Evolutionary conservation across 2,329 filamentous ascomycete species (phyloP).

Genomic region (Elsinoe fawcettii): DNA sequence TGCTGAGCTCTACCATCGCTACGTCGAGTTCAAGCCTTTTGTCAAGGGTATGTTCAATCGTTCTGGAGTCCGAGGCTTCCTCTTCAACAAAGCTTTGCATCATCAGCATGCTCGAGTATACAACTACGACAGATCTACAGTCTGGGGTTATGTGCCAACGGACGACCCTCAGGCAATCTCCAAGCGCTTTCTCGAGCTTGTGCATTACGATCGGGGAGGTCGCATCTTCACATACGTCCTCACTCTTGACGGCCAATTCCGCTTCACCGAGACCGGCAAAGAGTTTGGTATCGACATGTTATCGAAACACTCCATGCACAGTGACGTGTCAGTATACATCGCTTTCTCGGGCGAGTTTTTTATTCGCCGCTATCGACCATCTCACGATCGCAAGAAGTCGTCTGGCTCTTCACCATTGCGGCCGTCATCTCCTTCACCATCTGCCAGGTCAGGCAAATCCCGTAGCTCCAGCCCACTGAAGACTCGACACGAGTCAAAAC

Average conservation of each 20-base stretch:
- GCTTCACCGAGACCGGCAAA: slow-evolving; percentile 92
- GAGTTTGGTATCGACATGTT: slow-evolving; percentile 91
- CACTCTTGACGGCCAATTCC: slow-evolving; percentile 75
- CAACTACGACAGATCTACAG: slow-evolving; percentile 71
- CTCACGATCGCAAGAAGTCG: not conserved
- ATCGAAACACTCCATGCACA: slow-evolving; percentile 96
- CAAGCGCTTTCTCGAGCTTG: slow-evolving; percentile 74
- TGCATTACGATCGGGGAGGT: slow-evolving; percentile 76
- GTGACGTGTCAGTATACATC: slow-evolving; percentile 82
- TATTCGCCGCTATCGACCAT: slow-evolving; percentile 51
- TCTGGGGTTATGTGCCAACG: slow-evolving; percentile 56
- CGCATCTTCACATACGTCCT: slow-evolving; percentile 88
- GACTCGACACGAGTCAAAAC: not conserved
- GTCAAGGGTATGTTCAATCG: slow-evolving; percentile 82
- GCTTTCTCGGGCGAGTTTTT: slow-evolving; percentile 93
- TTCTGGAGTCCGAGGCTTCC: slow-evolving; percentile 65
- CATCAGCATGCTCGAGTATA: slow-evolving; percentile 86
- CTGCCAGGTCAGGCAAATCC: not conserved
- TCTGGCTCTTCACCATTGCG: not conserved
- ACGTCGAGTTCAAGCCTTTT: slow-evolving; percentile 85
- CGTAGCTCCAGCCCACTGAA: not conserved
- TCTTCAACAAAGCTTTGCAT: slow-evolving; percentile 78
- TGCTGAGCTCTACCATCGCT: slow-evolving; percentile 74
- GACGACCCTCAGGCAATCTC: slow-evolving; percentile 62
- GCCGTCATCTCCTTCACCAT: not conserved